Conservation (phyloP, 2,329 filamentous ascomycete genomes). For the Curvularia sp. region DNA sequence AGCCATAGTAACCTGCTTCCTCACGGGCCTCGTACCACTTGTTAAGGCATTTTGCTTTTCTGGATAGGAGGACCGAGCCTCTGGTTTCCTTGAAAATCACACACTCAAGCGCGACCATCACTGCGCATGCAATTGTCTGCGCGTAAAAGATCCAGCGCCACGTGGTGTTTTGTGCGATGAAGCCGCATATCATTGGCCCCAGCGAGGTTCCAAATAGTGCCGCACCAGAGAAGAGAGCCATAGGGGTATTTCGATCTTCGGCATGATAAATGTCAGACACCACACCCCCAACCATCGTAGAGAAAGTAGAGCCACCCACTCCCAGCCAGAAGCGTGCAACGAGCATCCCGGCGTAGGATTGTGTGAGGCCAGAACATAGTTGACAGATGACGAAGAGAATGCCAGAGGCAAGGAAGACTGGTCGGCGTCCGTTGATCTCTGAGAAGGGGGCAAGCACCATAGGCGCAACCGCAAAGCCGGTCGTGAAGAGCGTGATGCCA, state of each 20-base stretch:
- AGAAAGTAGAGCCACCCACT: conserved; percentile 78
- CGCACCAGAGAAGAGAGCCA: conserved; percentile 84
- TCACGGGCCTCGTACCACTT: conserved; percentile 80
- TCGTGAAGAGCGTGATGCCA: conserved; percentile 82
- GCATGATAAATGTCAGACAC: conserved; percentile 85
- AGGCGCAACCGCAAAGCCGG: conserved; percentile 77
- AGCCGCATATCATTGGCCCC: conserved; percentile 75
- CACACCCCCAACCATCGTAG: conserved; percentile 90
- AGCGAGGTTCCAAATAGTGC: conserved; percentile 81
- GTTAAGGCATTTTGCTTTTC: conserved; percentile 77
- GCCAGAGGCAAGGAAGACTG: conserved; percentile 79
- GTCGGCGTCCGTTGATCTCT: conserved; percentile 85
- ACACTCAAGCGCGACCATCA: conserved; percentile 69
- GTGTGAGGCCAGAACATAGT: conserved; percentile 74
- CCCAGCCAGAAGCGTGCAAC: conserved; percentile 78
- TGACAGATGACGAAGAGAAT: conserved; percentile 75
- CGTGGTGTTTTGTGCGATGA: conserved; percentile 69
- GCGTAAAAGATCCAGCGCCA: conserved; percentile 94
- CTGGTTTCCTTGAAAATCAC: conserved; percentile 82
- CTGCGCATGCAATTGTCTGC: conserved; percentile 73
- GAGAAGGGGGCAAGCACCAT: conserved; percentile 90
- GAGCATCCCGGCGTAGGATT: conserved; percentile 74
- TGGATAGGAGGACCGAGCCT: conserved; percentile 77
- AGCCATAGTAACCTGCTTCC: conserved; percentile 64
- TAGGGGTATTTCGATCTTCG: conserved; percentile 81